Evolutionary conservation across 2,329 filamentous ascomycete genomes (phyloP).

Genomic region (Cordyceps militaris): DNA sequence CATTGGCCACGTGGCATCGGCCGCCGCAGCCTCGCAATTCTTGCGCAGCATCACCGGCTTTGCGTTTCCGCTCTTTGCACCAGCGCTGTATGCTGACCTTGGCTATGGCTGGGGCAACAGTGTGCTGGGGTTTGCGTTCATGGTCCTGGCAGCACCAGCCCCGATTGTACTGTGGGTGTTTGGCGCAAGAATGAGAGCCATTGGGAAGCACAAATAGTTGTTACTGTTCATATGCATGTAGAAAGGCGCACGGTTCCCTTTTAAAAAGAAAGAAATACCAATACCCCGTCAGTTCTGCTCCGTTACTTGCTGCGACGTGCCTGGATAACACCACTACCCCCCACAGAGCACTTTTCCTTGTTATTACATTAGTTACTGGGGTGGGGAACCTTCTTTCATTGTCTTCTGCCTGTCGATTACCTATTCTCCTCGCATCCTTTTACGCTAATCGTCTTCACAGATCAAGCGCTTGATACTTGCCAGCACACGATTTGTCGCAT

Average conservation of each 20-base stretch:
- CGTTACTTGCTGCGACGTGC: no score
- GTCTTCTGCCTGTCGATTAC: no score
- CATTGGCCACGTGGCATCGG: conserved; percentile 15
- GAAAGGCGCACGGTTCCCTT: not conserved
- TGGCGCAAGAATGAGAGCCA: conserved; percentile 8
- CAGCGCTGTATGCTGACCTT: conserved; percentile 15
- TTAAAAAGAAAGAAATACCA: not conserved
- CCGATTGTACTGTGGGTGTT: conserved; percentile 6
- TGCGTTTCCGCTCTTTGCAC: conserved; percentile 19
- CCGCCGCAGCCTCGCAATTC: conserved; percentile 16
- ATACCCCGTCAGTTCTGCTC: not conserved
- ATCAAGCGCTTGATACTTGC: no score
- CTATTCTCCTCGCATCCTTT: no score
- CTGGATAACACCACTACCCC: no score
- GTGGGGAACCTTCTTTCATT: no score
- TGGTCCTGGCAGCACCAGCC: conserved; percentile 3
- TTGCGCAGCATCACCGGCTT: conserved; percentile 18
- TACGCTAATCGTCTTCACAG: no score
- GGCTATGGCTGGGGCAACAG: conserved; percentile 18
- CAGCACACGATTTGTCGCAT: no score
- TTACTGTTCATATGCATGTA: not conserved
- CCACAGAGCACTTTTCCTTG: no score
- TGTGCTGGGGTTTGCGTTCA: conserved; percentile 1
- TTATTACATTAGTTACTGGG: no score
- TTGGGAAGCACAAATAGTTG: not conserved